These are phyloP conservation scores for Haemoproteus tartakovskyi DNA, from an alignment of 169 alveolate species.

Conservation along the genomic window DNA sequence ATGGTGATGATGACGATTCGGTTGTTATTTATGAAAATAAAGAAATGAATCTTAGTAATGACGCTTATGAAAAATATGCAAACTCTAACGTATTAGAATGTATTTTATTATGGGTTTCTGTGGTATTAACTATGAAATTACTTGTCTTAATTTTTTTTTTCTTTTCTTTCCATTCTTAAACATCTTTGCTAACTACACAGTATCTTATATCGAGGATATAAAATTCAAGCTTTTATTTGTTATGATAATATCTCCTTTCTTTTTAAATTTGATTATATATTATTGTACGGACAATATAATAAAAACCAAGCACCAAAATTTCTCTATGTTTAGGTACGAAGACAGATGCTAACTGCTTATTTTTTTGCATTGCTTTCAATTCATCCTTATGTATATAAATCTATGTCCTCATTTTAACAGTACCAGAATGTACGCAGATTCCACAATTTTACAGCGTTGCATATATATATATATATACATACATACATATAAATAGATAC, in stretches of 20 bases:
- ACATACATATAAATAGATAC: no score
- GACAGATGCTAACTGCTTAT: background rate
- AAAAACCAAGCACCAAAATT: constrained; percentile 2
- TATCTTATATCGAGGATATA: constrained; percentile 15
- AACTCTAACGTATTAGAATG: constrained; percentile 1
- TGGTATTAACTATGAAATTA: constrained; percentile 20
- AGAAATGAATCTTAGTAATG: constrained; percentile 4
- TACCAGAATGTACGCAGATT: no score
- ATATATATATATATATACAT: no score
- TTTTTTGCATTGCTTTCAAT: background rate
- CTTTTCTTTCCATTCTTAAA: constrained; percentile 36
- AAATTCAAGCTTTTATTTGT: constrained; percentile 26
- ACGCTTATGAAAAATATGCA: constrained; percentile 5
- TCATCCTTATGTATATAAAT: no score
- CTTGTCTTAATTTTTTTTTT: constrained; percentile 9
- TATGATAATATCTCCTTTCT: constrained; percentile 46
- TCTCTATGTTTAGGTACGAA: no score
- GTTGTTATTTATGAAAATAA: constrained; percentile 32
- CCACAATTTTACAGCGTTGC: no score
- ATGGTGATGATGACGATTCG: background rate
- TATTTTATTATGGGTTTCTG: constrained; percentile 24
- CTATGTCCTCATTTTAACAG: no score
- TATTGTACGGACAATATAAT: constrained; percentile 32
- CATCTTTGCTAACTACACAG: constrained; percentile 5
- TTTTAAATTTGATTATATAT: constrained; percentile 28